These are phyloP conservation scores for Mycena haematopus DNA, from an alignment of 768 basidiomycete species.

Conservation along the genomic window DNA sequence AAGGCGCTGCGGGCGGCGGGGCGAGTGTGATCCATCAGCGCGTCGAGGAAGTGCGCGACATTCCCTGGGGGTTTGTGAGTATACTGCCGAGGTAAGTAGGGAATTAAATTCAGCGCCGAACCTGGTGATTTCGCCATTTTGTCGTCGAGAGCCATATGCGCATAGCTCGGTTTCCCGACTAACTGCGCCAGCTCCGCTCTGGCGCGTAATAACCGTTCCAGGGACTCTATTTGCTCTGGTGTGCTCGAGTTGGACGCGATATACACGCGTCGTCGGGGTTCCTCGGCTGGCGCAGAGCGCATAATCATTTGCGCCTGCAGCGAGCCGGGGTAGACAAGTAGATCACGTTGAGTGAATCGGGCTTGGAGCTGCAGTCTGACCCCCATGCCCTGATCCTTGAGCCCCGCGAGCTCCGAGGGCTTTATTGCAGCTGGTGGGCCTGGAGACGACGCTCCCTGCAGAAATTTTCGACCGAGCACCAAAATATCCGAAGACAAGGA, in stretches of 20 bases:
- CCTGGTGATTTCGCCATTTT: slow-evolving; percentile 98
- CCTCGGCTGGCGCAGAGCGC: slow-evolving; percentile 85
- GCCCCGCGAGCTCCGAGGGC: slow-evolving; percentile 70
- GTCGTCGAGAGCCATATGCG: slow-evolving; percentile 85
- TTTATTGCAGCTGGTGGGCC: slow-evolving; percentile 73
- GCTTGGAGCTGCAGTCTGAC: slow-evolving; percentile 76
- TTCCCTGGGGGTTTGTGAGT: slow-evolving; percentile 62
- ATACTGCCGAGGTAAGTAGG: slow-evolving; percentile 1
- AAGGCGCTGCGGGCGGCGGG: slow-evolving; percentile 81
- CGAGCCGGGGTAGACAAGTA: slow-evolving; percentile 84
- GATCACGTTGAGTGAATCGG: slow-evolving; percentile 74
- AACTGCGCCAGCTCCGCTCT: slow-evolving; percentile 85
- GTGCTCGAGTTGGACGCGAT: slow-evolving; percentile 82
- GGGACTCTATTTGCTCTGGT: slow-evolving; percentile 71
- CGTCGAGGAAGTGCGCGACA: slow-evolving; percentile 84
- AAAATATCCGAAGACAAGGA: slow-evolving; percentile 89
- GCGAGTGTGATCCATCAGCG: slow-evolving; percentile 79
- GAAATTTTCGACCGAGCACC: slow-evolving; percentile 84
- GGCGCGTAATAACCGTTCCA: slow-evolving; percentile 78
- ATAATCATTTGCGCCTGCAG: slow-evolving; percentile 94
- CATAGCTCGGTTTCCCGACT: slow-evolving; percentile 87
- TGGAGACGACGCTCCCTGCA: slow-evolving; percentile 67
- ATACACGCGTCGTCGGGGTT: slow-evolving; percentile 82
- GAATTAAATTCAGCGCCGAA: slow-evolving; percentile 40
- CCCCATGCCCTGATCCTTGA: slow-evolving; percentile 82